Base-by-base conservation (phyloP, 495 filamentous ascomycete species). In the Xanthoparmelia taractica region DNA sequence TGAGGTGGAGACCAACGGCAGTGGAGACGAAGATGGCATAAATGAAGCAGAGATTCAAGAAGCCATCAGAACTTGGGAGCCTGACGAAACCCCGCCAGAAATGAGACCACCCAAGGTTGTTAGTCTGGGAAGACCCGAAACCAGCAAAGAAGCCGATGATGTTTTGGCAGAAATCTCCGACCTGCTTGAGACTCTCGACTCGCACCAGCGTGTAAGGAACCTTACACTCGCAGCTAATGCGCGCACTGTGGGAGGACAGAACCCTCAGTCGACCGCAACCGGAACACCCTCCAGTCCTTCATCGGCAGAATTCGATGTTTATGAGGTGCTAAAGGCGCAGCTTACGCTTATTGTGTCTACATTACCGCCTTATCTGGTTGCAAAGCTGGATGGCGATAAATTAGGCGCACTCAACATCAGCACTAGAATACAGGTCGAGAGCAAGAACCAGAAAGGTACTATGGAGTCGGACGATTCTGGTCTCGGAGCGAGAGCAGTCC, bases 381-480 rank as follows among this genome's bases (percentile, higher is more conserved):
- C 92, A 8, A 93, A 92, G 67, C 76, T 96, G 55, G 84, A 96
- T 70, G 88, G 90, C 40, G 88, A 96, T 69, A 89, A 90, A 71
- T 73, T 96, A 12, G 88, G 83, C 8, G 88, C 90, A 27, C 77
- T 97, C 15, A 88, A 86, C 61, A 84, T 97, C 69, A 92, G 88
- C 74, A 87, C 85, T n/a, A 90, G 86, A 75, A 83, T 96, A 36
- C 74, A 90, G 63, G 69, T 93, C 57, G 84, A 87, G 40, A 84
- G 77, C 31, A 85, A 84, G 47, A 84, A 89, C 69, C 89, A 89
- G 66, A 82, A 79, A 58, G 92, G 92, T 6, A 85, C 86, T 18
- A 88, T 96, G 87, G 91, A 96, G 69, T 89, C 92, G 70, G 91
- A 96, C 67, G 89, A 93, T 64, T 74, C 77, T 56, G 73, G 74